phyloP scores from a whole-genome alignment of 169 alveolate genomes.

The Plasmodium billcollinsi region DNA sequence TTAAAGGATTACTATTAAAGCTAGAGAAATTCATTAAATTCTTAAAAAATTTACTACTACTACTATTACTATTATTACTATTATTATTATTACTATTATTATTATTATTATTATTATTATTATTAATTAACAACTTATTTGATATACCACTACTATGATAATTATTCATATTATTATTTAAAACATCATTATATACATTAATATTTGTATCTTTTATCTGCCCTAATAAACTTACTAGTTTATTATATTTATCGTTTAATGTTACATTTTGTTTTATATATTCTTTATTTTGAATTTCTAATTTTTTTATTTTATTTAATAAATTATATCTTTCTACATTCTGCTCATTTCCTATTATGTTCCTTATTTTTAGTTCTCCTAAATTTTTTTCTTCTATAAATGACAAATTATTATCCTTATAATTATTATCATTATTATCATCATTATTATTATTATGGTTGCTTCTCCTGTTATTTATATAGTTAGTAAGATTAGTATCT shows the following conservation, averaged over 20 bases:
- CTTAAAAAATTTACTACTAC: background rate
- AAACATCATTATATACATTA: background rate
- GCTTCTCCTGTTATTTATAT: background rate
- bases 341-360: background rate
- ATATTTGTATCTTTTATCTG: constrained; percentile 9
- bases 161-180: background rate
- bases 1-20: background rate
- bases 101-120: background rate
- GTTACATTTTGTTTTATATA: constrained; percentile 8
- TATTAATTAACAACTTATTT: background rate
- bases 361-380: background rate
- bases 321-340: background rate
- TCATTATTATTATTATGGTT: background rate
- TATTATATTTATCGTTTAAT: constrained; percentile 31
- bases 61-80: background rate
- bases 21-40: background rate
- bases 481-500: too few species aligned
- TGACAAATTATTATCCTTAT: background rate
- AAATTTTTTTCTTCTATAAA: background rate
- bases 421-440: background rate
- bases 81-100: background rate
- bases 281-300: constrained; percentile 48
- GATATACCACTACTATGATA: background rate
- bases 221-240: constrained; percentile 12
- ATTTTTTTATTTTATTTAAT: constrained; percentile 18